Base-by-base conservation (phyloP, 768 basidiomycete species). In the Amanita inopinata region DNA sequence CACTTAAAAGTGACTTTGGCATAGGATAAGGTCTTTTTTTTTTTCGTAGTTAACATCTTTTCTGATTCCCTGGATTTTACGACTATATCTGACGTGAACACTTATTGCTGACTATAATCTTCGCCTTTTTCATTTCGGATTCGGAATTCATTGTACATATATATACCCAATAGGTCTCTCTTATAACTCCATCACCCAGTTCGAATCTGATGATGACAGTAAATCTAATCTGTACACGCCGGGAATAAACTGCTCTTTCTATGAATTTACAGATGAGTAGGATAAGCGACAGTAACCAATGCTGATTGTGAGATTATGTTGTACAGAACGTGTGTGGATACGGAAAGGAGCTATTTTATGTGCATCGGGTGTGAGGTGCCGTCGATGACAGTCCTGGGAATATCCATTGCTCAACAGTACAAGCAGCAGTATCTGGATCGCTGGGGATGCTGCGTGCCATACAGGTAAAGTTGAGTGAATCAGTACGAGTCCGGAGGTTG, bases 361-460 rank as follows among this genome's bases (percentile, higher is more conserved):
- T 6, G 17, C 7, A n/a, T 36, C 35, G 33, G n/a, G 22, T 17
- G 15, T 15, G 33, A 35, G n/a, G n/a, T 35, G 33, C 33, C 10
- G 35, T 15, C 8, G 37, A 27, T 27, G 47, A 27, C 23, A 54
- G 25, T 18, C 8, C 14, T 15, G 64, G 61, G 49, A 86, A 94
- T 61, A 96, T 86, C 85, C 87, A 94, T 42, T 79, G 64, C 56
- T 80, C 69, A 25, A 91, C 81, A 1, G 62, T 68, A n/a, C 59
- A 61, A 40, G 73, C 75, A 40, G 88, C 85, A 51, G 76, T 71
- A 38, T 71, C 61, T 10, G 83, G 74, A 49, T 88, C 74, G 43
- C 74, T 69, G 10, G 89, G 84, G 28, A 90, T 62, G 24, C 91
- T 92, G 46, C n/a, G n/a, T n/a, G n/a, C n/a, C n/a, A n/a, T 12